phyloP scores from a whole-genome alignment of 495 filamentous ascomycete genomes.

The Aspergillus bridgeri region DNA sequence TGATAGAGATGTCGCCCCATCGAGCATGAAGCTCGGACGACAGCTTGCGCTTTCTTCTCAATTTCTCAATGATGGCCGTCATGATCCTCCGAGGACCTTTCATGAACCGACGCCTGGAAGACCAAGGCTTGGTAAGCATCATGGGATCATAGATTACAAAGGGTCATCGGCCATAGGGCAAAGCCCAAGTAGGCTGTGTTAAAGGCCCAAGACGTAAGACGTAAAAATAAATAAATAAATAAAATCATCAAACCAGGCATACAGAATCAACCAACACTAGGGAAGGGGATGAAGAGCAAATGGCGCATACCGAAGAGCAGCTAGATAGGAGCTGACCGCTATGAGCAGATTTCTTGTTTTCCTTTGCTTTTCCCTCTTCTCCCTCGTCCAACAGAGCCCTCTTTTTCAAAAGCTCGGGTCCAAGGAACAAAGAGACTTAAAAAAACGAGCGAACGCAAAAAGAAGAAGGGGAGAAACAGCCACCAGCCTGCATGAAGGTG shows the following conservation, averaged over 20 bases:
- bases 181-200: not conserved
- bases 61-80: constrained; percentile 34
- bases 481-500: constrained; percentile 19
- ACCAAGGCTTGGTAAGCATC: constrained; percentile 14
- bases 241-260: not conserved
- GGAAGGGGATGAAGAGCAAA: not conserved
- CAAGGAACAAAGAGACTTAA: not conserved
- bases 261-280: not conserved
- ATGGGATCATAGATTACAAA: not conserved
- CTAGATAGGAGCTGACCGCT: not conserved
- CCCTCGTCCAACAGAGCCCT: not conserved
- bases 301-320: not conserved
- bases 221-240: not conserved
- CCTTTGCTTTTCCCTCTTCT: not conserved
- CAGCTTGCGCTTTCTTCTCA: constrained; percentile 38
- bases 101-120: constrained; percentile 22
- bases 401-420: not conserved
- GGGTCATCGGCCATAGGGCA: not conserved
- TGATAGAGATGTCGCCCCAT: constrained; percentile 44
- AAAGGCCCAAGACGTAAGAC: not conserved
- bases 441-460: constrained; percentile 1
- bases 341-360: not conserved
- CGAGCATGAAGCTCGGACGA: constrained; percentile 41
- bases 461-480: constrained; percentile 5
- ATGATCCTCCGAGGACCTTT: constrained; percentile 27